A percentile compares a stretch with the other conserved stretches of the same genome.
Evolutionary conservation across 225 moss, liverwort and hornwort genomes (phyloP).

Genomic region (Antitrichia curtipendula): DNA sequence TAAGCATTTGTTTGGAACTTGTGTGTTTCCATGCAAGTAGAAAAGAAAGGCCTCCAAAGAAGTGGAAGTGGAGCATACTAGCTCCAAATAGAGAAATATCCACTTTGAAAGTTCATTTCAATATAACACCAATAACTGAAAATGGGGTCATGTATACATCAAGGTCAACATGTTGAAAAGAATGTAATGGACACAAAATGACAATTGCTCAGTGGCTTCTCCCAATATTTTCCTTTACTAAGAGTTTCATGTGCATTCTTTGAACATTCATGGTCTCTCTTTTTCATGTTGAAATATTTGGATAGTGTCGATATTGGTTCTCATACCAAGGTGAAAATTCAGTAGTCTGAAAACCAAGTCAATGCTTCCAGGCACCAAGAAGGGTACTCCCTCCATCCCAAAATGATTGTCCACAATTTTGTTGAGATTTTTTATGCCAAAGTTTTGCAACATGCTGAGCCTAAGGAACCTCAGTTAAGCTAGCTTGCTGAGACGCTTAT

Average conservation of each 20-base stretch:
- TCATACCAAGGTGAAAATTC: neutral
- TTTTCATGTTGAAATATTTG: neutral
- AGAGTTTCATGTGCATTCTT: neutral
- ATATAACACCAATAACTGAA: neutral
- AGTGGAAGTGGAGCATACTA: neutral
- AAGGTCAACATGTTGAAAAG: neutral
- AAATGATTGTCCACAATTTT: too few relatives aligned
- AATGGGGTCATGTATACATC: neutral
- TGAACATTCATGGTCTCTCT: neutral
- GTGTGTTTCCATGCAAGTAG: neutral
- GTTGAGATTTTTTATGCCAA: too few relatives aligned
- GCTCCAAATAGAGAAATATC: neutral
- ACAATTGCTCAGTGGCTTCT: neutral
- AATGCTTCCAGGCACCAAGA: neutral
- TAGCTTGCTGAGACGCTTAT: neutral
- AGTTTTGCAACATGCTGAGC: neutral
- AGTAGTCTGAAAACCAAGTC: neutral
- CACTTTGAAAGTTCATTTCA: neutral
- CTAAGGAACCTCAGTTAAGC: neutral
- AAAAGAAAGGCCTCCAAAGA: neutral
- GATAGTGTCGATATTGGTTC: neutral
- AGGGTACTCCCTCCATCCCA: too few relatives aligned
- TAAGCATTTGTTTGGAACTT: neutral
- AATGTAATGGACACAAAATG: neutral
- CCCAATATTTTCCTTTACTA: neutral